Base-by-base conservation (phyloP, 257 asterid genomes). In the Plantago ovata region DNA sequence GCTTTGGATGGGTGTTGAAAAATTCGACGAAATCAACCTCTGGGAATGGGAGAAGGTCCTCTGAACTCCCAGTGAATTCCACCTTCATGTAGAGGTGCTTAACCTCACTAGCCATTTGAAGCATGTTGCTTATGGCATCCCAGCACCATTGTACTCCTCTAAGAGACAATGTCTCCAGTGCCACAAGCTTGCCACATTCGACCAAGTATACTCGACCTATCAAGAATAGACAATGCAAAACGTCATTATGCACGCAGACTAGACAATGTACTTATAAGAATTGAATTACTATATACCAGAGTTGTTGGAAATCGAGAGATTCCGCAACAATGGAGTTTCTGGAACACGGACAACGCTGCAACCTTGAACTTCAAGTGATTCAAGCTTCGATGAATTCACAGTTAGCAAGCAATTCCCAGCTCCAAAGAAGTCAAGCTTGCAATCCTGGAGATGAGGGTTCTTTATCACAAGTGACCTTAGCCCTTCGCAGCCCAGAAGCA, bases 91-190 rank as follows among this genome's bases (percentile, higher is more conserved):
- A 86, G 54, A 93, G 95, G 54, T 93, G 88, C 75, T 93, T 86
- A 63, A 93, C 95, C 53, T 89, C 97, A 54, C 78, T 69, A 4
- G 97, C 96, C 94, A 89, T 69, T 42, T 72, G 94, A 55, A 93
- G 92, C 78, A 93, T 56, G 56, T 70, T 79, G 72, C 81, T 83
- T 63, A 89, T 64, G 16, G 95, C 96, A 70, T 72, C 79, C 99
- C 99, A 93, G 66, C 92, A 69, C 99, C 97, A 93, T 63, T 89
- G 95, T 14, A 93, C 81, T 52, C 99, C 99, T 72, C 92, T 79
- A 53, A 93, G 82, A 32, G 86, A 66, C 79, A 92, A 65, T 5
- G 84, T 68, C 66, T 92, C 96, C 32, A 87, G 78, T 7, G 88
- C 92, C 67, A 57, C 78, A 14, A 85, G 95, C 53, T 78, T 92